Percentiles rank a stretch among this genome's conserved stretches.
These are phyloP conservation scores for Podosphaera xanthii DNA, from an alignment of 2,329 filamentous ascomycete species.

Conservation along the genomic window DNA sequence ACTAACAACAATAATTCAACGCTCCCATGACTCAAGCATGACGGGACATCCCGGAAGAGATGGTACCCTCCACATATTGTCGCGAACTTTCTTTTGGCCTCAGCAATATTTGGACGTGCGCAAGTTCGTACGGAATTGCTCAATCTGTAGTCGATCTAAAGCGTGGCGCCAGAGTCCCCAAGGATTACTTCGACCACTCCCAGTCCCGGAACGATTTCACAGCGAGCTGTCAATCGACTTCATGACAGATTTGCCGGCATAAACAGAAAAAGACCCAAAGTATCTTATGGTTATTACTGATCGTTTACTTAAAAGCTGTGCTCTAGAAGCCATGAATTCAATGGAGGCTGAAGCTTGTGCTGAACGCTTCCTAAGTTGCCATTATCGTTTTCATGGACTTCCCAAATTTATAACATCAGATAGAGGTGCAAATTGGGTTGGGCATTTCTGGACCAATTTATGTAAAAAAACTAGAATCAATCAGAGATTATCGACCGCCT, in stretches of 20 bases:
- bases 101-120: not conserved
- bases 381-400: constrained; percentile 1
- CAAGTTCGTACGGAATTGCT: not conserved
- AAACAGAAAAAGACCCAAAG: not conserved
- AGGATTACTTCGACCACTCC: not conserved
- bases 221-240: not conserved
- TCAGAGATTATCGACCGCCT: not conserved
- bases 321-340: constrained; percentile 1
- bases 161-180: not conserved
- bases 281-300: constrained; percentile 1
- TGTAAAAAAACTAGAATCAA: not conserved
- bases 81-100: not conserved
- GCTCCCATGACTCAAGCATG: not conserved
- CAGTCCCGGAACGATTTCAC: not conserved
- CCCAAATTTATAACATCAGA: not conserved
- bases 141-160: not conserved
- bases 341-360: not conserved
- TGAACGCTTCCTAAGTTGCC: not conserved
- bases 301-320: not conserved
- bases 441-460: not conserved
- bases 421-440: not conserved
- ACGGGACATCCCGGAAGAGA: not conserved
- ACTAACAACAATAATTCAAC: not conserved
- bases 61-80: not conserved
- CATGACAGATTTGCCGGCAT: not conserved